These are phyloP conservation scores for Allium fistulosum DNA, from an alignment of 106 monocot species.

Conservation along the genomic window DNA sequence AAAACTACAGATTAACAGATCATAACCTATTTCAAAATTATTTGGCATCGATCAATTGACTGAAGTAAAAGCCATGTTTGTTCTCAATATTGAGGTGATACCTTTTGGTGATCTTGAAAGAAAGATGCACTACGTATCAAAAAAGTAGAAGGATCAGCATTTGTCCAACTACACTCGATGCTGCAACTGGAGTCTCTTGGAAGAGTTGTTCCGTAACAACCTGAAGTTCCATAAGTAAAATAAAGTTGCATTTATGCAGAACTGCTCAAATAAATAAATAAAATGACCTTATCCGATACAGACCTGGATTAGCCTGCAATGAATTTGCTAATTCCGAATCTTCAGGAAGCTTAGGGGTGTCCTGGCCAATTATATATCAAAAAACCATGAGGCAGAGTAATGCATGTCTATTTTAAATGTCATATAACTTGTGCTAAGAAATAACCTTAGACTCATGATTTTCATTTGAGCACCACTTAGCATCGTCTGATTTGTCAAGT, in stretches of 20 bases:
- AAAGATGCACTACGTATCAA: conserved; percentile 81
- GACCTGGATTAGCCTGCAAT: conserved; percentile 71
- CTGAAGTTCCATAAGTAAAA: background rate
- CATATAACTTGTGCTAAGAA: background rate
- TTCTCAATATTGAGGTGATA: conserved; percentile 3
- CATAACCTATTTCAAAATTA: too few species aligned
- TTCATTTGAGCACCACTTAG: conserved; percentile 37
- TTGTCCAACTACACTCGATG: conserved; percentile 64
- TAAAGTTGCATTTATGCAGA: too few species aligned
- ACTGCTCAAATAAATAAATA: too few species aligned
- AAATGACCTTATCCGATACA: background rate
- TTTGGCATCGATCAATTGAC: too few species aligned
- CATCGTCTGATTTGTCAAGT: conserved; percentile 29
- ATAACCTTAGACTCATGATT: conserved; percentile 38
- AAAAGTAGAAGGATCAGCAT: conserved; percentile 84
- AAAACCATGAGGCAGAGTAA: background rate
- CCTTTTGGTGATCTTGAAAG: conserved; percentile 81
- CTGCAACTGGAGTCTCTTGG: conserved; percentile 56
- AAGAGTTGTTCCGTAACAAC: conserved; percentile 71
- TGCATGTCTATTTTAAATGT: too few species aligned
- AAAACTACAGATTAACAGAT: too few species aligned
- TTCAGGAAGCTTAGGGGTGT: conserved; percentile 43
- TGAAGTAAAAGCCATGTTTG: too few species aligned
- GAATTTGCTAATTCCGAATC: conserved; percentile 58
- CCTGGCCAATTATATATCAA: background rate